Evolutionary conservation across 2,329 filamentous ascomycete species (phyloP), one percentile per base, ranked within the genome.

Genomic region (Thielaviopsis euricoi): DNA sequence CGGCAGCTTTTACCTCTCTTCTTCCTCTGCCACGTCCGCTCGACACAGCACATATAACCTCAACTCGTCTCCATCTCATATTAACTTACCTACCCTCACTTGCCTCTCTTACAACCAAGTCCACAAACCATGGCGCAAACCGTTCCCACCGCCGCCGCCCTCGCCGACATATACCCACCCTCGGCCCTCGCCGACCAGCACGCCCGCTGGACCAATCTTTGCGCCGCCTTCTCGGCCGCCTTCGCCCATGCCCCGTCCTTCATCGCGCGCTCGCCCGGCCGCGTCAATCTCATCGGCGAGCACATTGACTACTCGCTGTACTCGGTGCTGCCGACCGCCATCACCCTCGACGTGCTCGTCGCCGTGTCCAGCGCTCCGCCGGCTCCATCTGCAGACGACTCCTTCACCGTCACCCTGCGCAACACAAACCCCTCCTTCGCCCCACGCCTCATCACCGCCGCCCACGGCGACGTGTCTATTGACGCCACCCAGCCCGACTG

Each of bases 251-350:
- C 77, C 17, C 83, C 90, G 46, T 79, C 86, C 60, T 96, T 95
- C 66, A 82, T 97, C 21, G 81, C 91, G 10, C 84, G 93, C 62
- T 95, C 90, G 58, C 93, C 93, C 1, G 93, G 93, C 61, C 82
- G 93, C 64, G 93, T 98, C 64, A 97, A 97, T 74, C 93, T 98
- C 67, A 96, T 98, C 68, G 93, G 93, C 70, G 93, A 98, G 77
- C 93, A 98, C 74, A 95, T 98, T 66, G 93, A 98, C 74, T 98
- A 98, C 74, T 95, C 89, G 15, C 81, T 98, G 21, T 98, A 97
- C 75, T 85, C 93, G 64, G 90, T 96, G 60, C 78, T 98, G 23
- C 93, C 93, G 56, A 96, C 96, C 82, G 93, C 91, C 62, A 89
- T 97, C 64, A 89, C 87, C 6, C 87, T 89, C 62, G 93, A 98